Base-by-base conservation (phyloP, 2,329 filamentous ascomycete species). In the Phyllosticta capitalensis region DNA sequence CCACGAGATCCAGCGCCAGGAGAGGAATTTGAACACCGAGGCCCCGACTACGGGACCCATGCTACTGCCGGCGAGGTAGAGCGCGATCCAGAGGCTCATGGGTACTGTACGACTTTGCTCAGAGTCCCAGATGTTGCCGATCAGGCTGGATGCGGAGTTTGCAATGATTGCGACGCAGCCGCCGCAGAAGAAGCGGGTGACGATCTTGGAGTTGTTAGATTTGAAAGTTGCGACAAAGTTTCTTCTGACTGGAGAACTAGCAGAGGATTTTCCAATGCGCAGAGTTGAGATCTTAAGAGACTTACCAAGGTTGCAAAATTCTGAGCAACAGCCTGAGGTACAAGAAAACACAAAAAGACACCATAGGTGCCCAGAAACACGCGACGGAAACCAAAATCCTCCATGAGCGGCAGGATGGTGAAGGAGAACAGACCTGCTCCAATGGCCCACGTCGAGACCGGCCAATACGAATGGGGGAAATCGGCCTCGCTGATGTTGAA, bases 381-480 rank as follows among this genome's bases (percentile, higher is more conserved):
- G 28, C 60, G 61, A 55, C 68, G 62, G 2, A 74, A 65, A 5
- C 73, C 72, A 51, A 69, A 65, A 53, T 73, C 71, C 62, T 75
- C 73, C 63, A 75, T 69, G 20, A 75, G 51, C 1, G 73, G 71
- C 3, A 75, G 61, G 17, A 67, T 65, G 19, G 71, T 56, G 57
- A 75, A 65, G 51, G 73, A 68, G 61, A 72, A 70, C 6, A 74
- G 24, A 1, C 67, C 70, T 9, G 71, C 73, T 22, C 72, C 73
- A 2, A 72, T 22, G 21, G 65, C 69, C 73, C 73, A 75, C 49
- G 66, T 68, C 1, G 68, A 66, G 22, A 74, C 68, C 2, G 68
- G 63, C 71, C 72, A 75, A 67, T 72, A 75, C 38, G 68, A 73
- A 61, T 75, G 65, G n/a, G 71, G 69, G 55, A 75, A 75, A 20